phyloP scores from a whole-genome alignment of 1,284 basidiomycete genomes.

The Sutorius eximius region DNA sequence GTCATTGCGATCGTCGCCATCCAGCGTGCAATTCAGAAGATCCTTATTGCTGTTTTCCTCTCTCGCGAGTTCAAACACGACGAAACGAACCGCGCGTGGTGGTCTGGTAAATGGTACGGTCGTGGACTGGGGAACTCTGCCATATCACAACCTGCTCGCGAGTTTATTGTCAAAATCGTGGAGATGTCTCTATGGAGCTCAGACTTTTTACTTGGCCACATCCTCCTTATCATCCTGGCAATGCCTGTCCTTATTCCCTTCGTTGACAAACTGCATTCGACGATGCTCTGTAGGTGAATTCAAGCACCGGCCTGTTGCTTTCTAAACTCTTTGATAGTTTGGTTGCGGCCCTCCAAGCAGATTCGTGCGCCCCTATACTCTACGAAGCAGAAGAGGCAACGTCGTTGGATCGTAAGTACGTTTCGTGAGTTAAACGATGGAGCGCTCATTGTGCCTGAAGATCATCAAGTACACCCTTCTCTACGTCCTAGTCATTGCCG shows the following conservation, averaged over 20 bases:
- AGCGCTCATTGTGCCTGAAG: slow-evolving; percentile 35
- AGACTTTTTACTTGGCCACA: slow-evolving; percentile 82
- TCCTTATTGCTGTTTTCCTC: slow-evolving; percentile 89
- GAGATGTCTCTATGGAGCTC: slow-evolving; percentile 95
- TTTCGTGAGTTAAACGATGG: not conserved
- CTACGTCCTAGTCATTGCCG: slow-evolving; percentile 77
- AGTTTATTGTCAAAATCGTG: slow-evolving; percentile 96
- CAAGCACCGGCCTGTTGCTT: not conserved
- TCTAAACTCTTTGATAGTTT: slow-evolving; percentile 51
- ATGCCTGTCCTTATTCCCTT: slow-evolving; percentile 86
- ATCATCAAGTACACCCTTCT: slow-evolving; percentile 82
- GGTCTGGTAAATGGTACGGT: slow-evolving; percentile 98
- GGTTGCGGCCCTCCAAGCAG: slow-evolving; percentile 89
- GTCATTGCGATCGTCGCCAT: slow-evolving; percentile 84
- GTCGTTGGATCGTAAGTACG: slow-evolving; percentile 81
- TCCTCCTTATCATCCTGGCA: slow-evolving; percentile 84
- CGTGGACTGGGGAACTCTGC: slow-evolving; percentile 85
- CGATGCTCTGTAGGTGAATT: slow-evolving; percentile 76
- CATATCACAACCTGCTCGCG: slow-evolving; percentile 91
- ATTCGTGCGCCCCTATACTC: slow-evolving; percentile 95
- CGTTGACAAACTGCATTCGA: slow-evolving; percentile 86
- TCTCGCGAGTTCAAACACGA: slow-evolving; percentile 96
- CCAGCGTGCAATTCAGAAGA: slow-evolving; percentile 90
- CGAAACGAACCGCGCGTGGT: slow-evolving; percentile 96
- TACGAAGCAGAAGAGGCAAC: slow-evolving; percentile 87